Conservation (phyloP, 352 stramenopile genomes). For the Phytophthora sojae region DNA sequence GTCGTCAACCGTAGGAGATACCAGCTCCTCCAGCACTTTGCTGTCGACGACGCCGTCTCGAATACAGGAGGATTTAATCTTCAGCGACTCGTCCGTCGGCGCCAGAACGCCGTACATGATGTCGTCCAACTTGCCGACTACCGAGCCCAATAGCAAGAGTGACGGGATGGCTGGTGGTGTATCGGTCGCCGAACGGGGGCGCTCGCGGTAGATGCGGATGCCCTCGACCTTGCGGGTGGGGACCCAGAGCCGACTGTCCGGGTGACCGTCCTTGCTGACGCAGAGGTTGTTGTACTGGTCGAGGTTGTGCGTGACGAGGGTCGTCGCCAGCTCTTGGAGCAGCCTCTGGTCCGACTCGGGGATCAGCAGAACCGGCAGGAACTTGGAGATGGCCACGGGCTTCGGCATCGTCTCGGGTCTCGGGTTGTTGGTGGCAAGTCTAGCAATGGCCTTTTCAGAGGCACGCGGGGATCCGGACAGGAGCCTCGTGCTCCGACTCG, state of each 20-base stretch:
- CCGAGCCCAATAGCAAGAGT: constrained; percentile 37
- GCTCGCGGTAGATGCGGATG: constrained; percentile 46
- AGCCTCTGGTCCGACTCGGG: constrained; percentile 29
- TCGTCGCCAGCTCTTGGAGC: constrained; percentile 34
- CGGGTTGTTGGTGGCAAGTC: constrained; percentile 7
- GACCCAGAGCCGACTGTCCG: constrained; percentile 39
- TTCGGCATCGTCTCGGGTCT: constrained; percentile 28
- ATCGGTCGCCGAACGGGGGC: not conserved
- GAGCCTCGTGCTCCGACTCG: not conserved
- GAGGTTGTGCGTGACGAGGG: constrained; percentile 39
- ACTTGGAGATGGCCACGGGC: constrained; percentile 33
- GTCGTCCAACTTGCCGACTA: constrained; percentile 44
- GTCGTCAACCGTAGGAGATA: constrained; percentile 35
- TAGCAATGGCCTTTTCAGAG: constrained; percentile 16
- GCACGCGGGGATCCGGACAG: not conserved
- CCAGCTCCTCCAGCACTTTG: constrained; percentile 42
- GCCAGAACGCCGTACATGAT: constrained; percentile 44
- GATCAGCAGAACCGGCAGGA: constrained; percentile 38
- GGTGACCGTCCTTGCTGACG: constrained; percentile 37
- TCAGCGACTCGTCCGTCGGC: constrained; percentile 40
- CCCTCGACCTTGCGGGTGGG: constrained; percentile 31
- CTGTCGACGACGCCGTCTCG: constrained; percentile 42
- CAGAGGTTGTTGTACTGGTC: constrained; percentile 40
- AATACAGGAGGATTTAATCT: constrained; percentile 42
- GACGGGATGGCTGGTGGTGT: constrained; percentile 31